phyloP scores from a whole-genome alignment of 2,329 filamentous ascomycete species.

The Elsinoe arachidis region DNA sequence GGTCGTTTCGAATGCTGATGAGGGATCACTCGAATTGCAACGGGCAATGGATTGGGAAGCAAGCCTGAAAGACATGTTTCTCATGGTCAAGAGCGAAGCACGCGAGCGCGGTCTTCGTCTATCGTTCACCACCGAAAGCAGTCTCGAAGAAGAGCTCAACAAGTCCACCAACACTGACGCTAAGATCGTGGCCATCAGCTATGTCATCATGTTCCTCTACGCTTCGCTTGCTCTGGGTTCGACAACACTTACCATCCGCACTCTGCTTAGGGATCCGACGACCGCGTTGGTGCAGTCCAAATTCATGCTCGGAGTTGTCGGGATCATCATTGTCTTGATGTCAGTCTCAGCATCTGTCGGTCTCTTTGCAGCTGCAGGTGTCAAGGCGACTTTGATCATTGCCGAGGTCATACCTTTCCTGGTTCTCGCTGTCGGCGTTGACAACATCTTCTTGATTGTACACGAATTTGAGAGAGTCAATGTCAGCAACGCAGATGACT shows the following conservation, averaged over 20 bases:
- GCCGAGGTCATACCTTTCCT: slow-evolving; percentile 98
- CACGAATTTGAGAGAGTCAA: slow-evolving; percentile 97
- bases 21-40: slow-evolving; percentile 60
- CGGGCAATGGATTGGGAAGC: slow-evolving; percentile 85
- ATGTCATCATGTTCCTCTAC: slow-evolving; percentile 98
- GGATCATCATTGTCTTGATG: slow-evolving; percentile 94
- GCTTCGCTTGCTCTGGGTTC: slow-evolving; percentile 88
- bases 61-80: slow-evolving; percentile 62
- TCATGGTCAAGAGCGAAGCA: slow-evolving; percentile 75
- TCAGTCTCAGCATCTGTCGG: slow-evolving; percentile 93
- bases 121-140: slow-evolving; percentile 93
- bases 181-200: slow-evolving; percentile 92
- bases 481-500: slow-evolving; percentile 77
- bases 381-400: slow-evolving; percentile 95
- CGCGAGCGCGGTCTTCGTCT: slow-evolving; percentile 67
- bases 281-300: slow-evolving; percentile 90
- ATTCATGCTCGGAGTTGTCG: slow-evolving; percentile 87
- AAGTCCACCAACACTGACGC: slow-evolving; percentile 98
- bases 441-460: slow-evolving; percentile 98
- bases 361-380: slow-evolving; percentile 79
- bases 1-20: slow-evolving; percentile 81
- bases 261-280: slow-evolving; percentile 72
- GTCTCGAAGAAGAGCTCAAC: slow-evolving; percentile 89
- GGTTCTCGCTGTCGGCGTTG: slow-evolving; percentile 89
- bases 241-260: slow-evolving; percentile 67